These are phyloP conservation scores for Prunus yedoensis DNA, from an alignment of 331 rosid genomes.

Conservation along the genomic window DNA sequence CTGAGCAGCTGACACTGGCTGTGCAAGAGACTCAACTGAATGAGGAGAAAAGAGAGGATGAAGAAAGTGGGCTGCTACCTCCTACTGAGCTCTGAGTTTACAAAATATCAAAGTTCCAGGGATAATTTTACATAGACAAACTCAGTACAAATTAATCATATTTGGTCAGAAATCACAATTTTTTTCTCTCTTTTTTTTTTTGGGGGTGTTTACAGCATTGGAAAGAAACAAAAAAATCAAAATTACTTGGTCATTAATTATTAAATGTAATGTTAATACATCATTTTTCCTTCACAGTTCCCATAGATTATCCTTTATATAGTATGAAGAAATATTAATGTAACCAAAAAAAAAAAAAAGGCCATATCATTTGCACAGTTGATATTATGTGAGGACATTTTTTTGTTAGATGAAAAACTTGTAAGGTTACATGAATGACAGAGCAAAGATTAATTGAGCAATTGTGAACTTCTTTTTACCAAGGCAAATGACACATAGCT, in stretches of 20 bases:
- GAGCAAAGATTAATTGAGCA: no score
- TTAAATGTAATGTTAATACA: slow-evolving; percentile 13
- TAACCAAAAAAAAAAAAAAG: no score
- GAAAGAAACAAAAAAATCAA: slow-evolving; percentile 4
- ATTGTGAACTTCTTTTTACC: no score
- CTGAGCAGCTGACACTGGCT: slow-evolving; percentile 47
- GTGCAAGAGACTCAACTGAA: slow-evolving; percentile 22
- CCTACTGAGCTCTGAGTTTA: slow-evolving; percentile 37
- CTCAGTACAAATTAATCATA: slow-evolving; percentile 17
- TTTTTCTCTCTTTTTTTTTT: background rate
- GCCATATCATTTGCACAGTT: no score
- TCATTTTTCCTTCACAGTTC: background rate
- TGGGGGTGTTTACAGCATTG: background rate
- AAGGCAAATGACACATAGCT: no score
- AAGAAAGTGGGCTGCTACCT: slow-evolving; percentile 49
- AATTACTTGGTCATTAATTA: background rate
- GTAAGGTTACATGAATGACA: no score
- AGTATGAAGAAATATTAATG: no score
- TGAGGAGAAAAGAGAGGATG: slow-evolving; percentile 31
- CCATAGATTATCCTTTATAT: background rate
- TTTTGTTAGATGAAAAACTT: no score
- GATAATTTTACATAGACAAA: slow-evolving; percentile 15
- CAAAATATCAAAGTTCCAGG: slow-evolving; percentile 9
- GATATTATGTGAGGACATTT: no score
- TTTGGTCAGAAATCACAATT: slow-evolving; percentile 13